Percentiles rank a stretch among this genome's conserved stretches.
Evolutionary conservation across 495 filamentous ascomycete species (phyloP).

Genomic region (Podospora bellae-mahoneyi): DNA sequence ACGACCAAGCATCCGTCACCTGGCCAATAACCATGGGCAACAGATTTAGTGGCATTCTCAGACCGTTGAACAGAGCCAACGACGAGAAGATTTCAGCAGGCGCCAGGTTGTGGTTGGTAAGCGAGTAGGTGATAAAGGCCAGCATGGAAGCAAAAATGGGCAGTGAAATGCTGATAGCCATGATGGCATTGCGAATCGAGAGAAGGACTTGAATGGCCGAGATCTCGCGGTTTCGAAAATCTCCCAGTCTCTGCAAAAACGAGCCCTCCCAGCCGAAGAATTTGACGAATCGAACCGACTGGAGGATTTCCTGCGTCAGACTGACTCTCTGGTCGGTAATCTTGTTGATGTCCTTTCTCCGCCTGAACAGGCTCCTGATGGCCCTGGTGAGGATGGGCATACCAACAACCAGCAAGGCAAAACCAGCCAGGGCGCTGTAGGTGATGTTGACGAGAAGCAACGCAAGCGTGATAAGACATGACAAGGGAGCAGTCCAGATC

Average conservation of each 20-base stretch:
- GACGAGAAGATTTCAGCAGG: constrained; percentile 88
- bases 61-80: constrained; percentile 83
- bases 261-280: constrained; percentile 91
- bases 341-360: constrained; percentile 78
- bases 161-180: constrained; percentile 68
- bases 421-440: constrained; percentile 85
- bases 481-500: constrained; percentile 78
- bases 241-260: constrained; percentile 71
- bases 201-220: constrained; percentile 73
- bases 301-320: constrained; percentile 88
- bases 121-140: constrained; percentile 86
- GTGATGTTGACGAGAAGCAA: constrained; percentile 79
- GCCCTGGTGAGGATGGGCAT: constrained; percentile 71
- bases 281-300: constrained; percentile 90
- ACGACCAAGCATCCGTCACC: constrained; percentile 83
- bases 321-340: constrained; percentile 88
- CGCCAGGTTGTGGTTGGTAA: constrained; percentile 65
- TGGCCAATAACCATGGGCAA: constrained; percentile 86
- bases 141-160: constrained; percentile 94
- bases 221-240: constrained; percentile 73
- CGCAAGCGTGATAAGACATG: constrained; percentile 70
- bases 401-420: constrained; percentile 72
- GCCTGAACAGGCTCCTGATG: constrained; percentile 65
- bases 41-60: constrained; percentile 85
- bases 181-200: constrained; percentile 77